Evolutionary conservation across 495 filamentous ascomycete species (phyloP).

Genomic region (Chaetomidium leptoderma): DNA sequence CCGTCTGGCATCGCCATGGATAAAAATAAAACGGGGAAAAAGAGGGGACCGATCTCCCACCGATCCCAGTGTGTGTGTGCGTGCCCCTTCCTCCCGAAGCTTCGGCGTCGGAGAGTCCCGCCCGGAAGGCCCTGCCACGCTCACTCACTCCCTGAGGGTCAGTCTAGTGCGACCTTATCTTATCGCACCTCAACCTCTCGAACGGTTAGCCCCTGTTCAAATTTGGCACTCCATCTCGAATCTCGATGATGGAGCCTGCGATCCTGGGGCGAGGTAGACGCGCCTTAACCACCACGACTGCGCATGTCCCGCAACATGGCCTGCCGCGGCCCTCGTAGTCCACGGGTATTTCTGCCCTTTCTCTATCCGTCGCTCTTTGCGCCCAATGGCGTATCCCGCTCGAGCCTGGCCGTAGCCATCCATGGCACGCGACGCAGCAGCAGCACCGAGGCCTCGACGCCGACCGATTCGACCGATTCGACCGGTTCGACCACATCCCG

Average conservation of each 20-base stretch:
- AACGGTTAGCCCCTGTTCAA: not conserved
- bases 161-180: not conserved
- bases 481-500: conserved; percentile 42
- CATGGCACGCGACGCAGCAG: conserved; percentile 18
- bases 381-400: conserved; percentile 32
- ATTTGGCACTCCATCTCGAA: not conserved
- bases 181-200: not conserved
- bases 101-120: not conserved
- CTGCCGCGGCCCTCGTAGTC: conserved; percentile 40
- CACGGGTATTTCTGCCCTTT: conserved; percentile 56
- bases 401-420: conserved; percentile 22
- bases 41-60: not conserved
- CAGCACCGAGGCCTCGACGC: conserved; percentile 27
- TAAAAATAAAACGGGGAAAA: too few relatives aligned
- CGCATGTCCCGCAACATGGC: conserved; percentile 38
- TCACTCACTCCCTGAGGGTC: not conserved
- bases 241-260: not conserved
- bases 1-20: too few relatives aligned
- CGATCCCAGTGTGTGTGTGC: not conserved
- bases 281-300: not conserved
- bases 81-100: conserved; percentile 1
- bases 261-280: not conserved
- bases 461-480: not conserved
- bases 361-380: conserved; percentile 57
- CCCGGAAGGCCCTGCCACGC: not conserved